Base-by-base conservation (phyloP, 768 basidiomycete species). In the Lactarius quietus region DNA sequence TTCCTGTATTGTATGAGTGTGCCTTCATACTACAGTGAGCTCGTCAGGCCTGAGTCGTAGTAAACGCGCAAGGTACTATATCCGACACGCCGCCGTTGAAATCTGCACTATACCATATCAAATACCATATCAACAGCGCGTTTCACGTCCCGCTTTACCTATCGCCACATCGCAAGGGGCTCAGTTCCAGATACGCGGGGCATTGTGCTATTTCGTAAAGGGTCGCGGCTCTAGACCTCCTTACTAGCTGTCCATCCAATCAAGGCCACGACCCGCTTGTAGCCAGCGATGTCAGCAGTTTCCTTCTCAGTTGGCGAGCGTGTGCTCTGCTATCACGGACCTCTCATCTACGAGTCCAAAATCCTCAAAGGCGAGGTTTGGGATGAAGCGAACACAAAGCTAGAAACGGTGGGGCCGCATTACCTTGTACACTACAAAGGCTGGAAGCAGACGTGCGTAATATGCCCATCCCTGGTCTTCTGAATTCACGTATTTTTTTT, bases 381-480 rank as follows among this genome's bases (percentile, higher is more conserved):
- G 77, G 85, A 87, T 64, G 87, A 89, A 70, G 76, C 80, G 20
- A 86, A 80, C 61, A 83, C 87, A 1, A 80, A 84, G 48, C 81
- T 84, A 6, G 85, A 86, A 7, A 74, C 76, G 12, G 75, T 83
- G 3, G 96, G 95, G 7, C 84, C 86, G 4, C 93, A 96, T 71
- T 98, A 93, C 77, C 88, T 91, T 66, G 95, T 99, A 43, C 97
- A 99, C 76, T 99, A 99, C 82, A 97, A 98, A 76, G 97, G 97
- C 10, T 99, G 97, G 97, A 99, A 98, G 75, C 91, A 93, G 76
- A 95, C 93, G 93, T 95, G 74, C 69, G 85, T 79, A 54, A 52
- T 39, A n/a, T 15, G 17, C 31, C 15, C 31, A 35, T 36, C 26
- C 18, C 45, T 66, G 20, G 54, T 65, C 28, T 33, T 64, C 33